These are phyloP conservation scores for Gossypium australe DNA, from an alignment of 345 rosid genomes.

Conservation along the genomic window DNA sequence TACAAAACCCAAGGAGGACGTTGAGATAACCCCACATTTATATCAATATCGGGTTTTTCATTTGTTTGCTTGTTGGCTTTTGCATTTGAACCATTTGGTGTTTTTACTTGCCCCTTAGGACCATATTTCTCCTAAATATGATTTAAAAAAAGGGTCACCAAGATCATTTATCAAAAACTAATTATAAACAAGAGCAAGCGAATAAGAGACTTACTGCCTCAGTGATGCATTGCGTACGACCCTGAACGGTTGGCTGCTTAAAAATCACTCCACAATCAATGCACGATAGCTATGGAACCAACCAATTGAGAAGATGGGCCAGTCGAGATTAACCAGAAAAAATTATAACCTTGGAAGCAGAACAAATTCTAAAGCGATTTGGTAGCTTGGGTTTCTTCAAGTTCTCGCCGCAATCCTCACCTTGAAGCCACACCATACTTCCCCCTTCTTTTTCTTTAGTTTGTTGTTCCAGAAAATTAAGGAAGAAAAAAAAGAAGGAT, in stretches of 20 bases:
- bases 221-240: slow-evolving; percentile 72
- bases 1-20: slow-evolving; percentile 96
- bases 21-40: slow-evolving; percentile 61
- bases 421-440: slow-evolving; percentile 94
- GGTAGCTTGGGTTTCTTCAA: slow-evolving; percentile 91
- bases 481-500: not conserved
- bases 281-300: slow-evolving; percentile 60
- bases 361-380: slow-evolving; percentile 73
- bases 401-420: slow-evolving; percentile 89
- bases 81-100: slow-evolving; percentile 47
- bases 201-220: not conserved
- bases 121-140: slow-evolving; percentile 81
- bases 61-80: slow-evolving; percentile 51
- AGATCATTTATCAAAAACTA: not conserved
- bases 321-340: not conserved
- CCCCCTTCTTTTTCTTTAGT: not conserved
- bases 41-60: slow-evolving; percentile 62
- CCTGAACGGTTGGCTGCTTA: slow-evolving; percentile 67
- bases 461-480: not conserved
- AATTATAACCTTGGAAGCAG: slow-evolving; percentile 59
- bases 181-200: not conserved
- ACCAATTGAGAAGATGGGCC: not conserved
- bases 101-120: slow-evolving; percentile 63
- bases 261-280: slow-evolving; percentile 74
- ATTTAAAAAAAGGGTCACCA: not conserved